These are phyloP conservation scores for Teunomyces funiuensis DNA, from an alignment of 805 yeast species.

Conservation along the genomic window DNA sequence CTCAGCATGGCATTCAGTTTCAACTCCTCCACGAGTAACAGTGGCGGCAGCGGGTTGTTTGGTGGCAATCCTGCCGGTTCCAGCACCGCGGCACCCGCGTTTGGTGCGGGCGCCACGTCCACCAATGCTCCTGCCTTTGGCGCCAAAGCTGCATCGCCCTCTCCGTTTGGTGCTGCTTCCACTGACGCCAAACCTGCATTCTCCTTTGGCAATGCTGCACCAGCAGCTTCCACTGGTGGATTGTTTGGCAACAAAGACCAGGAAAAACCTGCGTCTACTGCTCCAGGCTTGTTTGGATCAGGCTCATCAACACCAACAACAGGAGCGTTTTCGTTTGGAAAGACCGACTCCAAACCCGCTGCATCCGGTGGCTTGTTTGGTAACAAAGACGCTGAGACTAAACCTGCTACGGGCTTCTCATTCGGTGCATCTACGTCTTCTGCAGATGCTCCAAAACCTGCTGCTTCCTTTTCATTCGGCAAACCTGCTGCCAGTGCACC, in stretches of 20 bases:
- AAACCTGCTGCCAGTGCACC: constrained; percentile 7
- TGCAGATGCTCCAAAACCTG: too few species aligned
- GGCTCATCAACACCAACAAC: constrained; percentile 11
- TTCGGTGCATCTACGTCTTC: too few species aligned
- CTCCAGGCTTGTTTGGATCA: not conserved
- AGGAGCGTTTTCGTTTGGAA: constrained; percentile 10
- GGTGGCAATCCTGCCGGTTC: constrained; percentile 4
- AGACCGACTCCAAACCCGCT: constrained; percentile 7
- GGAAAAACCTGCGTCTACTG: not conserved
- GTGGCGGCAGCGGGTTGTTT: constrained; percentile 7
- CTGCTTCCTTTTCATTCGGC: constrained; percentile 10
- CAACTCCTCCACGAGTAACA: constrained; percentile 1
- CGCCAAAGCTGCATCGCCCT: not conserved
- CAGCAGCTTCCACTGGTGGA: constrained; percentile 10
- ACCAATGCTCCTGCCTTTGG: not conserved
- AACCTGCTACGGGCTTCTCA: not conserved
- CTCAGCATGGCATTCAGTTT: constrained; percentile 3
- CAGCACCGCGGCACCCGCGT: constrained; percentile 1
- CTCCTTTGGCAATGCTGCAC: constrained; percentile 7
- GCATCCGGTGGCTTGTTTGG: constrained; percentile 6
- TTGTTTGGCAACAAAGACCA: constrained; percentile 15
- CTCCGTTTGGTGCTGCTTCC: constrained; percentile 3
- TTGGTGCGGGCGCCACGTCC: not conserved
- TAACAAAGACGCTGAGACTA: constrained; percentile 8
- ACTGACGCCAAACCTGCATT: constrained; percentile 10